These are phyloP conservation scores for Porphyrellus cyaneotinctus DNA, from an alignment of 768 basidiomycete genomes.

Conservation along the genomic window DNA sequence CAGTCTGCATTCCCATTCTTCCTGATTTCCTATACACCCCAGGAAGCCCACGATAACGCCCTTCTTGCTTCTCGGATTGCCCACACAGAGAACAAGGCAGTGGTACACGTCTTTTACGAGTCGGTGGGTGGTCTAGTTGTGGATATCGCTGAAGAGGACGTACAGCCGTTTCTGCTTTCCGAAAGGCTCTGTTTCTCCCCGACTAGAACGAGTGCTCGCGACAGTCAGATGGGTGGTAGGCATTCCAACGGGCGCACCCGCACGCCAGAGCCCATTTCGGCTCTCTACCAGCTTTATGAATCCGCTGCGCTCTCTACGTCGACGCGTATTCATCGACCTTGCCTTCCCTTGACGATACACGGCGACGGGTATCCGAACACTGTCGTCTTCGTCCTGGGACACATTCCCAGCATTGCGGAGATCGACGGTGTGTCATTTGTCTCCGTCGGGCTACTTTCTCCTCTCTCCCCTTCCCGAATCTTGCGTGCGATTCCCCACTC, in stretches of 20 bases:
- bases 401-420: conserved; percentile 36
- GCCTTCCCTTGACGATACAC: conserved; percentile 48
- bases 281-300: conserved; percentile 59
- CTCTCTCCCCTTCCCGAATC: conserved; percentile 56
- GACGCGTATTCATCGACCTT: conserved; percentile 55
- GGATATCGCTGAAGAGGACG: conserved; percentile 55
- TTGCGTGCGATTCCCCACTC: conserved; percentile 57
- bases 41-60: conserved; percentile 88
- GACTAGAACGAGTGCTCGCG: conserved; percentile 32
- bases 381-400: conserved; percentile 69
- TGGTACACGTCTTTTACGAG: conserved; percentile 81
- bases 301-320: conserved; percentile 63
- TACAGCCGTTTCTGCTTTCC: conserved; percentile 57
- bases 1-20: conserved; percentile 79
- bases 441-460: conserved; percentile 63
- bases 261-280: conserved; percentile 8
- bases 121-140: conserved; percentile 37
- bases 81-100: conserved; percentile 60
- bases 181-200: conserved; percentile 31
- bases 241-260: background rate
- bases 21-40: conserved; percentile 68
- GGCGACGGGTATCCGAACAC: conserved; percentile 60
- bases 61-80: conserved; percentile 83
- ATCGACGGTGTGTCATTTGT: conserved; percentile 62
- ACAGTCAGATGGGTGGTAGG: background rate